Conservation (phyloP, 2,329 filamentous ascomycete genomes). For the Penicillium sp. region DNA sequence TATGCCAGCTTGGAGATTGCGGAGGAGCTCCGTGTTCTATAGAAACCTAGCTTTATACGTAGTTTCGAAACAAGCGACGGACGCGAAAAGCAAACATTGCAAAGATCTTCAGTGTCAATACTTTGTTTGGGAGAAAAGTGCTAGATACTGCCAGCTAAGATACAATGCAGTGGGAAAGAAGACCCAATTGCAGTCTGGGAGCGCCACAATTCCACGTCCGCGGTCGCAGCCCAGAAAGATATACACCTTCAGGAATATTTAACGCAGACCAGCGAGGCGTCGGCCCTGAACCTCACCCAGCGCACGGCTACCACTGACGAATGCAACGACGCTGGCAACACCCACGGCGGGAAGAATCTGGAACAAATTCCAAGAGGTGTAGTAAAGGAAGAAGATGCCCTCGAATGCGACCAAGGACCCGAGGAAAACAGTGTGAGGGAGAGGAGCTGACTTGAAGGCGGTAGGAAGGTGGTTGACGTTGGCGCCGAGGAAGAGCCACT, state of each 20-base stretch:
- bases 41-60: background rate
- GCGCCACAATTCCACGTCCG: background rate
- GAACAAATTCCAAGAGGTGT: conserved; percentile 88
- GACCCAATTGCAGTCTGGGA: background rate
- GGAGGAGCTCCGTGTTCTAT: no score
- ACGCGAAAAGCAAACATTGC: background rate
- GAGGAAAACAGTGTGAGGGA: conserved; percentile 83
- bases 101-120: background rate
- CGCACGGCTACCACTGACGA: conserved; percentile 86
- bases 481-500: conserved; percentile 82
- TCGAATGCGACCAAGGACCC: conserved; percentile 87
- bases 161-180: conserved; percentile 9
- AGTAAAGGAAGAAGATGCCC: conserved; percentile 92
- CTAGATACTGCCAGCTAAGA: conserved; percentile 21
- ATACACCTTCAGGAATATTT: conserved; percentile 20
- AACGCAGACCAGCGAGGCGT: conserved; percentile 72
- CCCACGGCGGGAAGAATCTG: conserved; percentile 76
- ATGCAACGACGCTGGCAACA: conserved; percentile 69
- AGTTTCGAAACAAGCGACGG: background rate
- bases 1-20: no score
- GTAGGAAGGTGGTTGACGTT: conserved; percentile 77
- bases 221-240: background rate
- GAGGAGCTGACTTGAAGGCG: conserved; percentile 73
- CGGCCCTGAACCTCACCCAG: conserved; percentile 90
- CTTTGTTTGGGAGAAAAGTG: conserved; percentile 5